phyloP scores from a whole-genome alignment of 768 basidiomycete genomes.

The Gloeopeniophorella convolvens region DNA sequence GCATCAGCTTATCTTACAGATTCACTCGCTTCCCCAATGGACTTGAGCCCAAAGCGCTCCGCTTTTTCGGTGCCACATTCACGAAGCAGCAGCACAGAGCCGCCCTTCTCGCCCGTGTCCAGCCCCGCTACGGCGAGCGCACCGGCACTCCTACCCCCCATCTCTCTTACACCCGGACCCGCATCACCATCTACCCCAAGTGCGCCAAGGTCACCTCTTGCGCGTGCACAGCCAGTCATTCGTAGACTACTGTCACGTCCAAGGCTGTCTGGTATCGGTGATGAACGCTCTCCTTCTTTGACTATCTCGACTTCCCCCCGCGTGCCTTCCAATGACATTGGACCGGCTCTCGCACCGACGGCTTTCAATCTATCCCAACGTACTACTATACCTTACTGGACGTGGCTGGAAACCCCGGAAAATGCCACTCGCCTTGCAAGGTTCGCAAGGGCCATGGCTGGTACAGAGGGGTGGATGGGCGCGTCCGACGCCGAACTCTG shows the following conservation, averaged over 20 bases:
- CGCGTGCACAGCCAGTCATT: conserved; percentile 15
- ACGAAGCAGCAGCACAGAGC: conserved; percentile 3
- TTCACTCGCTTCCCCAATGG: conserved; percentile 23
- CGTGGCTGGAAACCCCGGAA: conserved; percentile 63
- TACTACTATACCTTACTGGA: conserved; percentile 46
- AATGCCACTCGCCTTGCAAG: conserved; percentile 44
- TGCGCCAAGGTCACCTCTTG: conserved; percentile 10
- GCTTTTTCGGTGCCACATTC: background rate
- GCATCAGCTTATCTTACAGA: conserved; percentile 72
- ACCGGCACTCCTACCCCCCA: conserved; percentile 5
- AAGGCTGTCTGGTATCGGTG: conserved; percentile 9
- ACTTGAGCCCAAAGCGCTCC: background rate
- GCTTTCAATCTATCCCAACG: conserved; percentile 73
- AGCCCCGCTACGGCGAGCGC: conserved; percentile 1
- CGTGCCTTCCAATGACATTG: background rate
- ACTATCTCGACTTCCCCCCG: background rate
- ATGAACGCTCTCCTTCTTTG: conserved; percentile 1
- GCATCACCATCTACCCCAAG: conserved; percentile 4
- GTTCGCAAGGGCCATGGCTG: conserved; percentile 73
- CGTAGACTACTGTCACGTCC: conserved; percentile 18
- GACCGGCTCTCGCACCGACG: conserved; percentile 36
- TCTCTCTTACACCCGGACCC: conserved; percentile 1
- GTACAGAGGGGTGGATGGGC: conserved; percentile 64
- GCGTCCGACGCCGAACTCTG: conserved; percentile 32
- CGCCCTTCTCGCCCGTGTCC: conserved; percentile 5